Percentiles rank a stretch among this genome's conserved stretches.
Evolutionary conservation across 2,329 filamentous ascomycete genomes (phyloP).

Genomic region (Ophiostoma tasmaniense): DNA sequence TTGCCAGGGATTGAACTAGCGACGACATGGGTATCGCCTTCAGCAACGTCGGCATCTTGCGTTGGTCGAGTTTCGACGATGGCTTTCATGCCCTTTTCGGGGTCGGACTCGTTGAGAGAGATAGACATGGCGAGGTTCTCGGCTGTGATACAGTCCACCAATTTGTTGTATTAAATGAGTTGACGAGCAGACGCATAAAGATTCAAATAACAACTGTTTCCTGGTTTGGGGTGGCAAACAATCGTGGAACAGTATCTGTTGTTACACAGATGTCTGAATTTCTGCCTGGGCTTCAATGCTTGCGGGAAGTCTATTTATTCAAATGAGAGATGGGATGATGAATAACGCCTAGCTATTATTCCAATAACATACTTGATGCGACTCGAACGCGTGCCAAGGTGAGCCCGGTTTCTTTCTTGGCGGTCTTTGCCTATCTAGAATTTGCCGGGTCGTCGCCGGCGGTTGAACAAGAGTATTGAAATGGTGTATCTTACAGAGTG

Average conservation of each 20-base stretch:
- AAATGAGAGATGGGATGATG: neutral
- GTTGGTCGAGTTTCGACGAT: neutral
- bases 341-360: neutral
- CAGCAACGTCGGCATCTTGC: neutral
- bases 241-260: too few species aligned
- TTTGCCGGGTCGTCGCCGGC: conserved; percentile 1
- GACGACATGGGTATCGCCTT: neutral
- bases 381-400: neutral
- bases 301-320: neutral
- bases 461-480: neutral
- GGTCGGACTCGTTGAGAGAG: neutral
- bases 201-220: neutral
- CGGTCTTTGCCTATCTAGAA: conserved; percentile 4
- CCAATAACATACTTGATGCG: neutral
- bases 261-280: neutral
- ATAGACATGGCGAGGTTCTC: neutral
- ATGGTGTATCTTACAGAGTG: neutral
- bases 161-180: neutral
- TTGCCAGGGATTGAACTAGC: neutral
- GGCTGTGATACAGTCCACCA: neutral
- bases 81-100: neutral
- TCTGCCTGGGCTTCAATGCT: neutral
- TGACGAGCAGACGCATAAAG: neutral
- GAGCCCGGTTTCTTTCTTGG: neutral
- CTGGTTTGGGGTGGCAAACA: too few species aligned